Conservation (phyloP, 495 filamentous ascomycete genomes). For the Geoglossum glabrum region DNA sequence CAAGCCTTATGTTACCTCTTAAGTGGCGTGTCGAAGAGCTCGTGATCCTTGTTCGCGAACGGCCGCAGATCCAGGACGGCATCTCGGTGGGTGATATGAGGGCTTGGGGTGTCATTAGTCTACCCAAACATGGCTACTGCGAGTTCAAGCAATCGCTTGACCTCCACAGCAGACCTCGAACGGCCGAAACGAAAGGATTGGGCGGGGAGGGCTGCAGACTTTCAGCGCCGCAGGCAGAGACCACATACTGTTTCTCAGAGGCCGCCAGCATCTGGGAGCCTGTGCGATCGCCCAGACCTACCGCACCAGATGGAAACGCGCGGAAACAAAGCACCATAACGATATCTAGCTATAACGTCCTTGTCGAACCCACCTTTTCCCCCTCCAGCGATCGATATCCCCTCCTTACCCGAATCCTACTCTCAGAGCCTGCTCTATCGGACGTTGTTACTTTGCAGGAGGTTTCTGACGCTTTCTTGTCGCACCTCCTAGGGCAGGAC, state of each 20-base stretch:
- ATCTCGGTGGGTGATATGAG: not conserved
- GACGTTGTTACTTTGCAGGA: constrained; percentile 36
- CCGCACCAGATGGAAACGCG: not conserved
- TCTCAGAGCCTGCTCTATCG: constrained; percentile 17
- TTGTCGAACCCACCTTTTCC: constrained; percentile 30
- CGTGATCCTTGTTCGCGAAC: constrained; percentile 26
- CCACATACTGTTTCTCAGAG: not conserved
- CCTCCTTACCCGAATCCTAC: constrained; percentile 24
- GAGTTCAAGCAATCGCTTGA: constrained; percentile 8
- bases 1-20: constrained; percentile 17
- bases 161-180: no score
- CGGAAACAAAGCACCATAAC: constrained; percentile 13
- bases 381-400: constrained; percentile 27
- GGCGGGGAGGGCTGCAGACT: not conserved
- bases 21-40: constrained; percentile 25
- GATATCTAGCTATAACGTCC: constrained; percentile 34
- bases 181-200: not conserved
- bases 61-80: not conserved
- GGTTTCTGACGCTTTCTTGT: constrained; percentile 36
- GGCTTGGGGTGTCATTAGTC: not conserved
- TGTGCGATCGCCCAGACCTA: not conserved
- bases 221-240: not conserved
- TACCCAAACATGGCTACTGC: not conserved
- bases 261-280: not conserved
- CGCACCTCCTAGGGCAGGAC: constrained; percentile 23